Evolutionary conservation across 768 basidiomycete genomes (phyloP).

Genomic region (Strobilomyces echinocephalus): DNA sequence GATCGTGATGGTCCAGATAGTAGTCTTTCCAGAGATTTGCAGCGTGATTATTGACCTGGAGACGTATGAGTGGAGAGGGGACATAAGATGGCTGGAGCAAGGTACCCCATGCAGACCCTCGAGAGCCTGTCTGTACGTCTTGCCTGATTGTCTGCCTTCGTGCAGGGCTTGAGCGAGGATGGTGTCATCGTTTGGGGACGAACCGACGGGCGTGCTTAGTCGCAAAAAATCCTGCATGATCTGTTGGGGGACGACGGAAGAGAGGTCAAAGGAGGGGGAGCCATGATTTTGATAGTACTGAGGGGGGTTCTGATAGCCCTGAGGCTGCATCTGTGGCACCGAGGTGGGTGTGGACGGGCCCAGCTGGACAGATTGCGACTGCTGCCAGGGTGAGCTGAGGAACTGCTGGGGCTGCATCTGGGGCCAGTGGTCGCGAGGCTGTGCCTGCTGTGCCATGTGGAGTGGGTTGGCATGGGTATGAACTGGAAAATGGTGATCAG

Average conservation of each 20-base stretch:
- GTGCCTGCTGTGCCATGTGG: slow-evolving; percentile 20
- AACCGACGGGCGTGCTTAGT: slow-evolving; percentile 50
- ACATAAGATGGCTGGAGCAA: slow-evolving; percentile 4
- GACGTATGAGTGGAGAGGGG: slow-evolving; percentile 1
- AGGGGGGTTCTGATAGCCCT: slow-evolving; percentile 11
- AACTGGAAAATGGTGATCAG: slow-evolving; percentile 15
- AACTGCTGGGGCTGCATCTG: slow-evolving; percentile 26
- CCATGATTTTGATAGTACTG: slow-evolving; percentile 22
- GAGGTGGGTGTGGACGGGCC: slow-evolving; percentile 31
- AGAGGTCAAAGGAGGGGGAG: slow-evolving; percentile 27
- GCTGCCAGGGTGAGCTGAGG: slow-evolving; percentile 29
- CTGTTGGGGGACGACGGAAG: slow-evolving; percentile 44
- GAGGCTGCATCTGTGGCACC: slow-evolving; percentile 18
- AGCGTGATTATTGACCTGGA: slow-evolving; percentile 41
- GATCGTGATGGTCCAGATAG: slow-evolving; percentile 64
- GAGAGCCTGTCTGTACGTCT: slow-evolving; percentile 60
- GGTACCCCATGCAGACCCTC: slow-evolving; percentile 63
- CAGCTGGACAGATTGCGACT: slow-evolving; percentile 32
- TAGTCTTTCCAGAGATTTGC: slow-evolving; percentile 77
- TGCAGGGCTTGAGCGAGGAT: slow-evolving; percentile 47
- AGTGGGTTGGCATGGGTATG: slow-evolving; percentile 8
- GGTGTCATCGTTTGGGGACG: slow-evolving; percentile 50
- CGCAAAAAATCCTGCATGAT: slow-evolving; percentile 53
- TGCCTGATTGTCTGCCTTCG: slow-evolving; percentile 36
- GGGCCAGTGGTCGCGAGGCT: slow-evolving; percentile 20